phyloP scores from a whole-genome alignment of 2,329 filamentous ascomycete genomes.

The Fusarium domesticum region DNA sequence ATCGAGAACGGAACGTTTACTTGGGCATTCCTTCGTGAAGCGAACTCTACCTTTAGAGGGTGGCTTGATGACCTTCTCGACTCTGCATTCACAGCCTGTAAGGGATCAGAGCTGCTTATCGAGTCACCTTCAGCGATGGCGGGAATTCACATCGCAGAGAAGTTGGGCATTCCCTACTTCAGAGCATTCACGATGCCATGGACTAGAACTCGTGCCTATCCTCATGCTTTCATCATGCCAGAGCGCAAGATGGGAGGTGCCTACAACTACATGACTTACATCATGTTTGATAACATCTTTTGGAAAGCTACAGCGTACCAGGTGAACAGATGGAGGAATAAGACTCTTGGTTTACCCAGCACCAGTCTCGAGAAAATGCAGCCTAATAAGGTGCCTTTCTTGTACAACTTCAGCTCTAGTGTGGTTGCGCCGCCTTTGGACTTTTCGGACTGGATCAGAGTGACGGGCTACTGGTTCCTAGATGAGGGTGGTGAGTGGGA shows the following conservation, averaged over 20 bases:
- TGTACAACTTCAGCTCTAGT: constrained; percentile 94
- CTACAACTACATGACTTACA: constrained; percentile 93
- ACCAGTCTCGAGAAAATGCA: constrained; percentile 90
- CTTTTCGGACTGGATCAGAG: constrained; percentile 95
- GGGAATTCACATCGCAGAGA: constrained; percentile 95
- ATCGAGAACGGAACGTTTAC: constrained; percentile 98
- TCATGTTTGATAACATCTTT: constrained; percentile 95
- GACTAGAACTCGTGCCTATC: constrained; percentile 93
- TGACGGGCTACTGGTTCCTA: constrained; percentile 98
- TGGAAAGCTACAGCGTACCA: constrained; percentile 92
- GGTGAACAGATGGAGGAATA: constrained; percentile 89
- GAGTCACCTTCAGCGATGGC: constrained; percentile 97
- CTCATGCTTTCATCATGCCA: constrained; percentile 91
- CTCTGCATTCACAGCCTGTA: constrained; percentile 79
- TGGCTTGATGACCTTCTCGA: constrained; percentile 89
- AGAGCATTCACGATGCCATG: constrained; percentile 98
- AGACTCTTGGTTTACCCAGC: constrained; percentile 70
- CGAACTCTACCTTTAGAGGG: constrained; percentile 81
- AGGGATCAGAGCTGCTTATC: constrained; percentile 85
- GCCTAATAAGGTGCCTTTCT: constrained; percentile 93
- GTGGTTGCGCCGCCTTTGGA: constrained; percentile 94
- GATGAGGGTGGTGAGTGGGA: constrained; percentile 70
- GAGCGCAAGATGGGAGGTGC: constrained; percentile 91
- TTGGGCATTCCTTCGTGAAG: constrained; percentile 82
- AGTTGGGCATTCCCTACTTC: constrained; percentile 90